These are phyloP conservation scores for Apiospora phragmitis DNA, from an alignment of 2,329 filamentous ascomycete genomes.

Conservation along the genomic window DNA sequence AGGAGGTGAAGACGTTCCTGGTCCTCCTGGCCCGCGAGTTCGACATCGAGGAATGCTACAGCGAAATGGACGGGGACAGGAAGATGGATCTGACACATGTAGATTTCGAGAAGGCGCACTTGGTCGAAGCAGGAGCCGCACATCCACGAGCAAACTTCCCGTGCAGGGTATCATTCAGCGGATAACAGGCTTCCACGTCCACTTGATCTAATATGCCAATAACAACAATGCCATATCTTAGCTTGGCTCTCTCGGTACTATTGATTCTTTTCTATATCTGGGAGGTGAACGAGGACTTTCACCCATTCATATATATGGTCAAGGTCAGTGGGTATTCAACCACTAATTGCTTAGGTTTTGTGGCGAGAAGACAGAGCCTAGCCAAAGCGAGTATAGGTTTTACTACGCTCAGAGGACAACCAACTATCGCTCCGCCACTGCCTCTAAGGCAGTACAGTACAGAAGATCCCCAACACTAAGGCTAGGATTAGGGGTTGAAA, in stretches of 20 bases:
- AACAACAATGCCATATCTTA: neutral
- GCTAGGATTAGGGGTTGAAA: too few species aligned
- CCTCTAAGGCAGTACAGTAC: too few species aligned
- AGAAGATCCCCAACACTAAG: too few species aligned
- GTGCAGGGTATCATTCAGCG: slow-evolving; percentile 25
- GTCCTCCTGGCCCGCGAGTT: slow-evolving; percentile 50
- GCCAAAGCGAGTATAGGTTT: too few species aligned
- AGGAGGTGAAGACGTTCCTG: slow-evolving; percentile 51
- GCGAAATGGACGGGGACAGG: slow-evolving; percentile 25
- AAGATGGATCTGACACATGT: slow-evolving; percentile 27
- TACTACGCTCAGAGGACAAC: too few species aligned
- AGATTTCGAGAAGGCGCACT: slow-evolving; percentile 26
- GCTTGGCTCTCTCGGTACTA: neutral
- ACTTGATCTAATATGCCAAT: neutral
- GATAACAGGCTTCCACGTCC: slow-evolving; percentile 13
- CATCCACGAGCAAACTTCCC: slow-evolving; percentile 27
- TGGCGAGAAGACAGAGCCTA: too few species aligned
- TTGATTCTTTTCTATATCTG: neutral
- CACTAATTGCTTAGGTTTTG: too few species aligned
- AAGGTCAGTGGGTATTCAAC: too few species aligned
- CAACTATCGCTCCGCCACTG: too few species aligned
- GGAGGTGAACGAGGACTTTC: neutral
- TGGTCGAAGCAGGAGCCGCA: slow-evolving; percentile 28
- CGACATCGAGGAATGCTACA: slow-evolving; percentile 42
- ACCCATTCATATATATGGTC: neutral